Conservation (phyloP, 306 rosid genomes). For the Gastrolobium bilobum region DNA sequence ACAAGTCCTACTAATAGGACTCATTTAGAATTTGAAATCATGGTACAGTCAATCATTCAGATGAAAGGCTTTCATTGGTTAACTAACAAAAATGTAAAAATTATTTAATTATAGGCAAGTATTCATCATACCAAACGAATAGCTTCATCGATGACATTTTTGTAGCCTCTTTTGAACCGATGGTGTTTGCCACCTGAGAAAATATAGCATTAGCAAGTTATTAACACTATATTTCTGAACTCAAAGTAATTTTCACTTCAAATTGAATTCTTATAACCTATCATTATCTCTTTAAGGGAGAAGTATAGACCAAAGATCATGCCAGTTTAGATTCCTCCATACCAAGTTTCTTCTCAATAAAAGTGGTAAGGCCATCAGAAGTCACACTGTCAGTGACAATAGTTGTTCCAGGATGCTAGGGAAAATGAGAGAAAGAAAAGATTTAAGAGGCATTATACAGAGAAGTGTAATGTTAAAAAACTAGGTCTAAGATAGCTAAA, state of each 20-base stretch:
- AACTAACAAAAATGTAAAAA: slow-evolving; percentile 26
- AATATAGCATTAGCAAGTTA: slow-evolving; percentile 47
- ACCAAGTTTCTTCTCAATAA: slow-evolving; percentile 96
- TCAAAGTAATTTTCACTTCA: slow-evolving; percentile 12
- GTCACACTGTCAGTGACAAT: slow-evolving; percentile 98
- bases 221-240: neutral
- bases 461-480: slow-evolving; percentile 31
- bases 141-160: slow-evolving; percentile 97
- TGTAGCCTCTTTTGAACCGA: slow-evolving; percentile 97
- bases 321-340: slow-evolving; percentile 46
- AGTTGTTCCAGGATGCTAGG: slow-evolving; percentile 94
- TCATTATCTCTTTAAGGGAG: slow-evolving; percentile 18
- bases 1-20: neutral
- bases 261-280: slow-evolving; percentile 22
- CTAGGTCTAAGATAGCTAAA: slow-evolving; percentile 32
- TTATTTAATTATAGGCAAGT: slow-evolving; percentile 39
- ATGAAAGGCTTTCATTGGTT: slow-evolving; percentile 1
- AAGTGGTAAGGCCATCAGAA: slow-evolving; percentile 92
- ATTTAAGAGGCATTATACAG: slow-evolving; percentile 6
- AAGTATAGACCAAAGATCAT: slow-evolving; percentile 12
- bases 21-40: slow-evolving; percentile 22
- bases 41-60: neutral
- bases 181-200: slow-evolving; percentile 90
- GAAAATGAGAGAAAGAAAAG: slow-evolving; percentile 41
- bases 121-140: slow-evolving; percentile 80